phyloP scores from a whole-genome alignment of 768 basidiomycete genomes.

The Lenzites betulinus region DNA sequence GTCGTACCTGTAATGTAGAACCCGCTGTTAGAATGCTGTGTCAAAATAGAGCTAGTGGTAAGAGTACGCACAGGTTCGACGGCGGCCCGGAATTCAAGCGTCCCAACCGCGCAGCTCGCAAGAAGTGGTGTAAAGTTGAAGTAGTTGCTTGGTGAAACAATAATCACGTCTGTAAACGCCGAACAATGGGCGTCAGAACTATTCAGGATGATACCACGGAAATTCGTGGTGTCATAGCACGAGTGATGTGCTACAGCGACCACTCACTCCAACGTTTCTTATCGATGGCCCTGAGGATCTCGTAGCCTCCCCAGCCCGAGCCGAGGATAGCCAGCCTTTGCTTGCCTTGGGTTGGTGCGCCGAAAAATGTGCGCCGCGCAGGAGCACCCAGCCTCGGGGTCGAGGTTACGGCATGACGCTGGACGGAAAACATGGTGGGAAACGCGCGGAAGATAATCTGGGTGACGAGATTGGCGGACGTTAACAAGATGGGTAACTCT shows the following conservation, averaged over 20 bases:
- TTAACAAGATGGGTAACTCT: not conserved
- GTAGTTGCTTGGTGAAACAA: slow-evolving; percentile 67
- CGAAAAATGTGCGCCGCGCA: slow-evolving; percentile 22
- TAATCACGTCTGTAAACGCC: slow-evolving; percentile 55
- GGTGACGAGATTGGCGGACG: not conserved
- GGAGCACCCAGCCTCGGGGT: not conserved
- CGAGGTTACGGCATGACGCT: not conserved
- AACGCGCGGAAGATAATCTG: not conserved
- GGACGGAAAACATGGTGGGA: not conserved
- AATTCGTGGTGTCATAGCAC: too few species aligned
- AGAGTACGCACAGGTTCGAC: slow-evolving; percentile 67
- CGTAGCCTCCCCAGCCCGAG: slow-evolving; percentile 81
- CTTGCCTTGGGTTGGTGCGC: slow-evolving; percentile 27
- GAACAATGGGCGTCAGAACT: not conserved
- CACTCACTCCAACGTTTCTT: slow-evolving; percentile 70
- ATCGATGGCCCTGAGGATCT: slow-evolving; percentile 63
- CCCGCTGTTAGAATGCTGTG: not conserved
- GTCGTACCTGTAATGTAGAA: slow-evolving; percentile 22
- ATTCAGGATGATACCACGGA: too few species aligned
- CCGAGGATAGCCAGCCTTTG: slow-evolving; percentile 66
- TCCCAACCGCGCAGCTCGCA: slow-evolving; percentile 76
- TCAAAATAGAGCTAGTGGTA: too few species aligned
- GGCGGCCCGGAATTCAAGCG: slow-evolving; percentile 79
- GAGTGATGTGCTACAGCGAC: not conserved
- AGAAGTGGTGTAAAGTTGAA: slow-evolving; percentile 73